A percentile compares a stretch with the other conserved stretches of the same genome.
These are phyloP conservation scores for Aegilops speltoides DNA, from an alignment of 176 grass and related monocot species.

Conservation along the genomic window DNA sequence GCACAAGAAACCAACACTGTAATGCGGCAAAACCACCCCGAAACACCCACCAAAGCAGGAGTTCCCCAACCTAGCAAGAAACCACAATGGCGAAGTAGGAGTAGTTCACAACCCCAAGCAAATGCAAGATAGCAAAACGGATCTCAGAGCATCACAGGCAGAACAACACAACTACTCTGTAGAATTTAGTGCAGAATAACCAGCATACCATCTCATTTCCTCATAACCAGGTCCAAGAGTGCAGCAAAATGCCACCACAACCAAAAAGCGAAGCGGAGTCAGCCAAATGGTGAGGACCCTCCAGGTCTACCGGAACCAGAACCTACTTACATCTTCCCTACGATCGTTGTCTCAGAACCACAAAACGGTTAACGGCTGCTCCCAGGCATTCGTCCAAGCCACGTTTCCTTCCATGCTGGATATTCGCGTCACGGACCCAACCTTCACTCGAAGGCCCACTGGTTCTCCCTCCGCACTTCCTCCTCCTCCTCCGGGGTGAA, in stretches of 20 bases:
- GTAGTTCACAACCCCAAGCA: neutral
- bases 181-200: neutral
- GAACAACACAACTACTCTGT: too few species aligned
- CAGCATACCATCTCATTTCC: neutral
- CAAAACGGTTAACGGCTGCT: conserved; percentile 4
- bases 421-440: neutral
- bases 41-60: too few species aligned
- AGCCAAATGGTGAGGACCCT: conserved; percentile 4
- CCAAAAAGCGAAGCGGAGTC: neutral
- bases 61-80: too few species aligned
- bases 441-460: conserved; percentile 60
- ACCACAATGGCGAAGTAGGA: too few species aligned
- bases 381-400: neutral
- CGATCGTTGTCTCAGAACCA: neutral
- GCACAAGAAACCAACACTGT: too few species aligned
- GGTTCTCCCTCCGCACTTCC: conserved; percentile 57
- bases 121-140: neutral
- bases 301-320: neutral
- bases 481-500: conserved; percentile 53
- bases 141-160: neutral
- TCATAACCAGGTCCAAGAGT: neutral
- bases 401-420: neutral
- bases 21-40: too few species aligned
- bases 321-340: conserved; percentile 15
- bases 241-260: neutral